Conservation (phyloP, 176 grass and related monocot species). For the Canna indica region DNA sequence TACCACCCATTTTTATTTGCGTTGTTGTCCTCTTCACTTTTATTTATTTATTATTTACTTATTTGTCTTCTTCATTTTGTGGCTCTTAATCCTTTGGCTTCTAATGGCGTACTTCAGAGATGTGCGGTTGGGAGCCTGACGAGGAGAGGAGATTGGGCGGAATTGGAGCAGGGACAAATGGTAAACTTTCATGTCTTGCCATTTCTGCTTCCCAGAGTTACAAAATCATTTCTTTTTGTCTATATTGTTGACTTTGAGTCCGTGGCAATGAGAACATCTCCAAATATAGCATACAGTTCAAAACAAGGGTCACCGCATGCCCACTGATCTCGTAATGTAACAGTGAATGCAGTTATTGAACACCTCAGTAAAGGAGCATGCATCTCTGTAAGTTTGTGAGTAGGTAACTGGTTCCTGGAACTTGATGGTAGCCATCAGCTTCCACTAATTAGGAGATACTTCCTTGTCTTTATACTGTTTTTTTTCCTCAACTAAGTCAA, state of each 20-base stretch:
- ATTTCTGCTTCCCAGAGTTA: constrained; percentile 1
- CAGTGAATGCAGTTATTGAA: background rate
- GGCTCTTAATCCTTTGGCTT: constrained; percentile 10
- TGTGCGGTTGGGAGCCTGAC: constrained; percentile 68
- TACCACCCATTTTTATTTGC: no score
- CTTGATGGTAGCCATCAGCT: background rate
- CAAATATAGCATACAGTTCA: background rate
- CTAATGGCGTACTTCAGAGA: constrained; percentile 40
- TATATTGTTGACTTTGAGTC: background rate
- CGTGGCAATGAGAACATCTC: background rate
- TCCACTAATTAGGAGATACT: background rate
- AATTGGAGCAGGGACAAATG: constrained; percentile 34
- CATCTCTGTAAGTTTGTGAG: background rate
- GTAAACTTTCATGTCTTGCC: constrained; percentile 26
- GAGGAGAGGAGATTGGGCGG: constrained; percentile 41
- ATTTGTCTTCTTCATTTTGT: background rate
- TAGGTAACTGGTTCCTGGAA: background rate
- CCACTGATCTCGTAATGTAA: background rate
- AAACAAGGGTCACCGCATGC: no score
- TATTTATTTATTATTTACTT: background rate
- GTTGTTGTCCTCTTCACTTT: background rate
- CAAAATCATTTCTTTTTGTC: background rate
- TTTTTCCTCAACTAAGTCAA: no score
- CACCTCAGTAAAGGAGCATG: background rate
- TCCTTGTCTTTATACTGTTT: background rate